Conservation (phyloP, 2,329 filamentous ascomycete genomes). For the Penicillium hordei region DNA sequence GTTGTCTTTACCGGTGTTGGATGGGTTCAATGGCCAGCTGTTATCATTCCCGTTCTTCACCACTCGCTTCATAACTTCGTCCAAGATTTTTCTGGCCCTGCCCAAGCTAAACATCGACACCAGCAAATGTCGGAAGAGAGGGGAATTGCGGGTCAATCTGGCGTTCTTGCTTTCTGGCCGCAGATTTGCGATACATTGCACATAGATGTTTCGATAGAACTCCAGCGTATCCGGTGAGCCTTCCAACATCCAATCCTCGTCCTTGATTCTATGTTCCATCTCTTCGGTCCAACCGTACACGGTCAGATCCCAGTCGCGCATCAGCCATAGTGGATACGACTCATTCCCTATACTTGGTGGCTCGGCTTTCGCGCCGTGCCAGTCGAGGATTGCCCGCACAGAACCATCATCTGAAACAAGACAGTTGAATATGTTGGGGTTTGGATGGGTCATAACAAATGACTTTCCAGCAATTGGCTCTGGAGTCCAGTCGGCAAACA, state of each 20-base stretch:
- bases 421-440: neutral
- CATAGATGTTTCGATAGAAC: neutral
- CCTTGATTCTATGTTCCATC: neutral
- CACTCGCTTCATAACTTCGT: neutral
- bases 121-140: neutral
- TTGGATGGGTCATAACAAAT: neutral
- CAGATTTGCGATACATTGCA: neutral
- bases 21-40: neutral
- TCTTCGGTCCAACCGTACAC: neutral
- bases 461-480: neutral
- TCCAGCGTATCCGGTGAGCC: neutral
- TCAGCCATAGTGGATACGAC: neutral
- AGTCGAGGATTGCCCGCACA: neutral
- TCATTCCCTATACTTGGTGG: neutral
- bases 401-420: neutral
- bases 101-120: neutral
- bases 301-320: neutral
- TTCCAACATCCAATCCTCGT: neutral
- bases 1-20: neutral
- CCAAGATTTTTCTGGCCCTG: neutral
- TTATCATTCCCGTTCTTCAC: neutral
- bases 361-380: neutral
- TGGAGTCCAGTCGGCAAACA: neutral
- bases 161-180: neutral
- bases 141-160: neutral